Conservation (phyloP, 2,329 filamentous ascomycete genomes). For the Pseudogymnoascus pannorum region DNA sequence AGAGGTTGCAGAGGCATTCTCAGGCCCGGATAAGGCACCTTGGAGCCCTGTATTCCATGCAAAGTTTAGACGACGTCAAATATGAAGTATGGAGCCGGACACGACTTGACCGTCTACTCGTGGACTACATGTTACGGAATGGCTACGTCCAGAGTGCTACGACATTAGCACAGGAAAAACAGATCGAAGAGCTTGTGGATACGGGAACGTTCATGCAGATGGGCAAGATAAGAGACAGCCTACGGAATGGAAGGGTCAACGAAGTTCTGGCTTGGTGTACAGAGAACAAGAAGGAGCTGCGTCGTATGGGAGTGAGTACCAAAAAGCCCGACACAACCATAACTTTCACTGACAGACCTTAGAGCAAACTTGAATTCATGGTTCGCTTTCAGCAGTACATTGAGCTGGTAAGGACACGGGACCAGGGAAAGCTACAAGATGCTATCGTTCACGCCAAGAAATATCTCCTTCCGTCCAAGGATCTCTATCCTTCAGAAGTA, state of each 20-base stretch:
- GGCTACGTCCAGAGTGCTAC: constrained; percentile 75
- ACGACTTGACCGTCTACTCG: constrained; percentile 73
- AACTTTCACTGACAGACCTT: constrained; percentile 9
- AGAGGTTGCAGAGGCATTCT: constrained; percentile 65
- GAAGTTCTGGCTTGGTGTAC: constrained; percentile 85
- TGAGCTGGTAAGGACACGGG: constrained; percentile 68
- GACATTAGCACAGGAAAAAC: constrained; percentile 65
- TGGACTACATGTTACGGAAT: constrained; percentile 84
- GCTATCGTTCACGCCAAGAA: constrained; percentile 78
- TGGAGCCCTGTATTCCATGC: constrained; percentile 70
- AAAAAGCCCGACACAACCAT: neutral
- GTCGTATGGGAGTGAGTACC: constrained; percentile 67
- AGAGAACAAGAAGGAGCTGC: constrained; percentile 87
- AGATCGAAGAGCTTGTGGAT: constrained; percentile 77
- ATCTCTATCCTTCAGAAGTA: constrained; percentile 62
- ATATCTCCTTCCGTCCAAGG: constrained; percentile 64
- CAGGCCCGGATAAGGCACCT: constrained; percentile 74
- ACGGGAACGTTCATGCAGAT: constrained; percentile 81
- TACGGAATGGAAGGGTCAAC: constrained; percentile 62
- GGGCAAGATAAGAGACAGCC: constrained; percentile 65
- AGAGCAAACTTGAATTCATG: constrained; percentile 87
- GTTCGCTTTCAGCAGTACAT: constrained; percentile 92
- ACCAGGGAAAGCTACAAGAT: constrained; percentile 59
- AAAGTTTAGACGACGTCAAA: constrained; percentile 79
- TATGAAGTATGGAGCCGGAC: constrained; percentile 86